Evolutionary conservation across 805 yeast genomes (phyloP).

Genomic region (Kluyveromyces lactis): DNA sequence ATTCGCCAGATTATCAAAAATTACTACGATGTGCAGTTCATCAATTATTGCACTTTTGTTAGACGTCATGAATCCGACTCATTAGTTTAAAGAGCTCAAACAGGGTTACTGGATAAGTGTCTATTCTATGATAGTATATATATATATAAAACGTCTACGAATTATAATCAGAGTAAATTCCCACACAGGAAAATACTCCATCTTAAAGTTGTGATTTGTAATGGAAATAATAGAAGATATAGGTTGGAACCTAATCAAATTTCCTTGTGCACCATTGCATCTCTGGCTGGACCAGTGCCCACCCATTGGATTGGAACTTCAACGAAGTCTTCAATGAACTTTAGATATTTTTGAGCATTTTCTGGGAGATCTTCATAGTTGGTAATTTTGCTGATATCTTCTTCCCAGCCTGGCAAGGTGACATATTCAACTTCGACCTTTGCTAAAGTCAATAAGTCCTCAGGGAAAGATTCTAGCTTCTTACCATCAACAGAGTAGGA

Average conservation of each 20-base stretch:
- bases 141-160: too few species aligned
- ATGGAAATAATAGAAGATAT: too few species aligned
- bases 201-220: too few species aligned
- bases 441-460: conserved; percentile 72
- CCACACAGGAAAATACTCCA: too few species aligned
- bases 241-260: too few species aligned
- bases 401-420: conserved; percentile 91
- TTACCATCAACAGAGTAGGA: conserved; percentile 76
- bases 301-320: conserved; percentile 90
- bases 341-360: conserved; percentile 77
- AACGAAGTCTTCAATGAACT: conserved; percentile 77
- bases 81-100: not conserved
- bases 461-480: conserved; percentile 77
- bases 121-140: too few species aligned
- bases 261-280: conserved; percentile 69
- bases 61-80: conserved; percentile 6
- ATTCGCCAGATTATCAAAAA: conserved; percentile 12
- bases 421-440: conserved; percentile 89
- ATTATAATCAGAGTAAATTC: too few species aligned
- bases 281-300: conserved; percentile 98
- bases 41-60: conserved; percentile 43
- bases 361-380: conserved; percentile 74
- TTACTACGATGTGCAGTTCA: conserved; percentile 33
- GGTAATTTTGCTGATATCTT: conserved; percentile 66
- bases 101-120: too few species aligned